Percentiles rank a stretch among this genome's conserved stretches.
These are phyloP conservation scores for Nakazawaea anatomiae DNA, from an alignment of 805 yeast species.

Conservation along the genomic window DNA sequence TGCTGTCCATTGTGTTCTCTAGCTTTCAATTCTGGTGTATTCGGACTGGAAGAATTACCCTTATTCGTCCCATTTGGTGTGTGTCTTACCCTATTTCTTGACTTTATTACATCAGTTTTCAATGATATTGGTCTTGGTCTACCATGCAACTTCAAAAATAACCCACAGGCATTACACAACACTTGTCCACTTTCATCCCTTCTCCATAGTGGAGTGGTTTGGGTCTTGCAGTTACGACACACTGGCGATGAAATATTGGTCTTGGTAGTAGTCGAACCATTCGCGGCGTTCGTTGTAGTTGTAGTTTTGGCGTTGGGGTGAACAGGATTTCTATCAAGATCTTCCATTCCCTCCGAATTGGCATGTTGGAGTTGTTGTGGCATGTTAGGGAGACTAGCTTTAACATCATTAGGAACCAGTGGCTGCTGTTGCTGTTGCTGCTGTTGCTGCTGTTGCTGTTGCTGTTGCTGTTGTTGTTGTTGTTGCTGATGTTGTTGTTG, in stretches of 20 bases:
- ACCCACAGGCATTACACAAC: conserved; percentile 91
- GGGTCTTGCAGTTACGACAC: conserved; percentile 88
- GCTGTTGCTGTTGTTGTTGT: not conserved
- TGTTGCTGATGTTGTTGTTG: not conserved
- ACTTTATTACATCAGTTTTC: conserved; percentile 88
- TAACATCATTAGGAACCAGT: not conserved
- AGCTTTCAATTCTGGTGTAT: conserved; percentile 51
- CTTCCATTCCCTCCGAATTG: conserved; percentile 12
- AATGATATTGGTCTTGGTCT: conserved; percentile 87
- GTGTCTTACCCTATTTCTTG: conserved; percentile 79
- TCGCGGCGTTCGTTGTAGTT: conserved; percentile 42
- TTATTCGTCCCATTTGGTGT: conserved; percentile 13
- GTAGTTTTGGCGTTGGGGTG: conserved; percentile 64
- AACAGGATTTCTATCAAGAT: conserved; percentile 23
- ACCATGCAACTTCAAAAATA: conserved; percentile 85
- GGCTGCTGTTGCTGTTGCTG: not conserved
- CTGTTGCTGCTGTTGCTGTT: not conserved
- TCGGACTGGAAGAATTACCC: conserved; percentile 32
- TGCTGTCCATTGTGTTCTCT: conserved; percentile 28
- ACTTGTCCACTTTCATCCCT: conserved; percentile 89
- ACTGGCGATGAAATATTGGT: conserved; percentile 59
- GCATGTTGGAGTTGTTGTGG: not conserved
- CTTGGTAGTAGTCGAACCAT: conserved; percentile 61
- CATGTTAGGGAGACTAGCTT: not conserved
- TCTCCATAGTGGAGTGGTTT: conserved; percentile 93